A percentile compares a stretch with the other conserved stretches of the same genome.
phyloP scores from a whole-genome alignment of 2,329 filamentous ascomycete genomes.

The Dichotomopilus funicola region DNA sequence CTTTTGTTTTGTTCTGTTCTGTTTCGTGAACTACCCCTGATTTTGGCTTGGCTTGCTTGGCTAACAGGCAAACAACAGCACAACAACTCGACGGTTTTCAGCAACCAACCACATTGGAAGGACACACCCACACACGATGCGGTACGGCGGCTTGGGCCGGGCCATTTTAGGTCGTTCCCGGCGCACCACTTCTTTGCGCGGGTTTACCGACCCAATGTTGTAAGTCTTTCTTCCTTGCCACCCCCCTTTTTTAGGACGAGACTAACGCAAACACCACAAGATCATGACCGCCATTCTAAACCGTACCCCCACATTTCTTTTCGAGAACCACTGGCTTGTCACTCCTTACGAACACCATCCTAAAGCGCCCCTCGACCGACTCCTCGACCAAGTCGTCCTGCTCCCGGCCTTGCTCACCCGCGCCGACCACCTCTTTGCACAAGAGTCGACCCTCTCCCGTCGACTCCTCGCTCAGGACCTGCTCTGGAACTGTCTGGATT shows the following conservation, averaged over 20 bases:
- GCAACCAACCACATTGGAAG: slow-evolving; percentile 33
- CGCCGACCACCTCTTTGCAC: slow-evolving; percentile 36
- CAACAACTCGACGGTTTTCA: slow-evolving; percentile 35
- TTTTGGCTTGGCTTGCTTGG: neutral
- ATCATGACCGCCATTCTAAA: slow-evolving; percentile 43
- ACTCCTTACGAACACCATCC: slow-evolving; percentile 47
- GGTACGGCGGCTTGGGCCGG: slow-evolving; percentile 39
- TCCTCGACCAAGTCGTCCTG: slow-evolving; percentile 45
- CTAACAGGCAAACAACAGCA: slow-evolving; percentile 32
- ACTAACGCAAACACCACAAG: slow-evolving; percentile 25
- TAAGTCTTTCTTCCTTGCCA: slow-evolving; percentile 30
- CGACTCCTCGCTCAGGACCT: slow-evolving; percentile 43
- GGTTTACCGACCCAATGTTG: slow-evolving; percentile 47
- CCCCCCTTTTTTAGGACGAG: neutral
- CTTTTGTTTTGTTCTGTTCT: too few relatives aligned
- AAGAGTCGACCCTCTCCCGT: slow-evolving; percentile 36
- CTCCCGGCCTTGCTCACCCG: slow-evolving; percentile 43
- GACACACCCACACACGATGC: slow-evolving; percentile 31
- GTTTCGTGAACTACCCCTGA: neutral
- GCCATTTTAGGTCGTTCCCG: slow-evolving; percentile 44
- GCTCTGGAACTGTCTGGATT: slow-evolving; percentile 39
- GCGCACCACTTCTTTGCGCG: slow-evolving; percentile 52
- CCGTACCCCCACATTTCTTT: slow-evolving; percentile 45
- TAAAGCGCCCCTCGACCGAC: slow-evolving; percentile 44
- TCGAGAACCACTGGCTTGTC: slow-evolving; percentile 44